Evolutionary conservation across 306 rosid genomes (phyloP).

Genomic region (Notholithocarpus densiflorus): DNA sequence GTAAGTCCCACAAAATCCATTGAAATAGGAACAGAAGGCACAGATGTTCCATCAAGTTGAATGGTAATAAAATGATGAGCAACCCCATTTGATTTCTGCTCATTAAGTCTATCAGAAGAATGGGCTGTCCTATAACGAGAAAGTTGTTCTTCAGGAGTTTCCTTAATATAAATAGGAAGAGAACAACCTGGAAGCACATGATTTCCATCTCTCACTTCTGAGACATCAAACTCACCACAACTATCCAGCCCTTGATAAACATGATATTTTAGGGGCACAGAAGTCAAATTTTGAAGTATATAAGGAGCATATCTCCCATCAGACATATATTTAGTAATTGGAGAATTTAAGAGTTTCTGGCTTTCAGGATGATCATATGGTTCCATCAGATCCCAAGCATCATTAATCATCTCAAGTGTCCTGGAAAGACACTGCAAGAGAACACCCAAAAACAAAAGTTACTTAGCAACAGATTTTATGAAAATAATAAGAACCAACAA

Average conservation of each 20-base stretch:
- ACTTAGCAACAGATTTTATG: not conserved
- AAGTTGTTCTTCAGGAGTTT: conserved; percentile 61
- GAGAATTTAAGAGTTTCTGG: conserved; percentile 37
- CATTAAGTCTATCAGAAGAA: conserved; percentile 62
- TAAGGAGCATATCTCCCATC: conserved; percentile 78
- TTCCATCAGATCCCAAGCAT: conserved; percentile 50
- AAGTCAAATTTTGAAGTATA: conserved; percentile 82
- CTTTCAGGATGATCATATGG: conserved; percentile 43
- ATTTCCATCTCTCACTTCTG: conserved; percentile 39
- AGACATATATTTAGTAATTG: conserved; percentile 42
- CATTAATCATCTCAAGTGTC: conserved; percentile 62
- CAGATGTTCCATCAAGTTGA: conserved; percentile 85
- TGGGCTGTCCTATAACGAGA: conserved; percentile 56
- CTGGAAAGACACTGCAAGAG: conserved; percentile 73
- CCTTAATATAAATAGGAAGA: conserved; percentile 64
- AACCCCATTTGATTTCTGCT: conserved; percentile 57
- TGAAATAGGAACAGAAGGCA: conserved; percentile 74
- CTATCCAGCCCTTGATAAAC: conserved; percentile 49
- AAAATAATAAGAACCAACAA: not conserved
- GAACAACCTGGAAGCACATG: conserved; percentile 74
- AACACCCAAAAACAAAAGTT: not conserved
- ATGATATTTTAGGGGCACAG: conserved; percentile 62
- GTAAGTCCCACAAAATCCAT: conserved; percentile 92
- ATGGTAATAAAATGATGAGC: conserved; percentile 72
- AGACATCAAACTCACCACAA: conserved; percentile 38